Evolutionary conservation across 257 asterid genomes (phyloP).

Genomic region (Solanum infundibuliforme): DNA sequence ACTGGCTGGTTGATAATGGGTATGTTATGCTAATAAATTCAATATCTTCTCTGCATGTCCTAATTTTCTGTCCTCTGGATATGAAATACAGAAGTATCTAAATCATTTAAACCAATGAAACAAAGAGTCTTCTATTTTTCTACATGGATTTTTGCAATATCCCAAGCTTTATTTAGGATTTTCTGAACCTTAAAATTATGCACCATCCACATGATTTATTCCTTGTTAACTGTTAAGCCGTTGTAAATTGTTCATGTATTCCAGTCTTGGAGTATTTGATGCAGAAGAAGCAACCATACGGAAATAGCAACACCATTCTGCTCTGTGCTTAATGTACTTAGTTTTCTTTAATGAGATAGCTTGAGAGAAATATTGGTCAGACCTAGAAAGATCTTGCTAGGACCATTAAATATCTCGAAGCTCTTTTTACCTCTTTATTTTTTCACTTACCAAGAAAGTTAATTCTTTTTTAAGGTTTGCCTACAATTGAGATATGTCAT

Average conservation of each 20-base stretch:
- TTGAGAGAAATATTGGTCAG: not conserved
- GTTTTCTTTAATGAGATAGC: not conserved
- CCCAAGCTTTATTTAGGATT: not conserved
- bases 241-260: not conserved
- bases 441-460: not conserved
- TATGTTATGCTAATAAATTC: constrained; percentile 21
- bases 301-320: not conserved
- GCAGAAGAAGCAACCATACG: not conserved
- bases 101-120: not conserved
- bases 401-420: not conserved
- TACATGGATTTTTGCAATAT: not conserved
- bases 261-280: not conserved
- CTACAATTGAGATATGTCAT: not conserved
- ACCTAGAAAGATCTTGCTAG: not conserved
- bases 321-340: not conserved
- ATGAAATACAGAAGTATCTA: not conserved
- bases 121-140: not conserved
- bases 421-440: not conserved
- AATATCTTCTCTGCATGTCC: not conserved
- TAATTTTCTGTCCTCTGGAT: not conserved
- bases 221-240: not conserved
- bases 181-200: not conserved
- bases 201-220: not conserved
- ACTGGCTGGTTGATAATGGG: constrained; percentile 92
- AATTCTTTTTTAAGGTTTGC: not conserved